A percentile compares a stretch with the other conserved stretches of the same genome.
Conservation (phyloP, 495 filamentous ascomycete species). For the Cercophora sp. region DNA sequence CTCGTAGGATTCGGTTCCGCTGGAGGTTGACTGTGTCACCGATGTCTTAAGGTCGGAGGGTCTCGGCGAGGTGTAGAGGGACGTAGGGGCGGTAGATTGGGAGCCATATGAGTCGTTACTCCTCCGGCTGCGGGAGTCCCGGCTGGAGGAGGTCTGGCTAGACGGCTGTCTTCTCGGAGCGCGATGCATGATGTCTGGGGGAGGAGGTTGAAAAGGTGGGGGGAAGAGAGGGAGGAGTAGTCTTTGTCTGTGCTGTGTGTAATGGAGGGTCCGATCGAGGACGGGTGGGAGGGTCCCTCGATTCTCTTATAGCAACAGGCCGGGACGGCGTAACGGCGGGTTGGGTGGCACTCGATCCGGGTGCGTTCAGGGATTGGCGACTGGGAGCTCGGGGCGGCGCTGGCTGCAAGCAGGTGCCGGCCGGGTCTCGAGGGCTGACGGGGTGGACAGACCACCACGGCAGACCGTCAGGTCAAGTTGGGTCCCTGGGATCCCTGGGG, state of each 20-base stretch:
- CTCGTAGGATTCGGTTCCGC: conserved; percentile 8
- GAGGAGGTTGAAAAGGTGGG: not conserved
- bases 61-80: conserved; percentile 53
- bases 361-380: conserved; percentile 18
- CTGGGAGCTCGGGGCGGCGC: conserved; percentile 11
- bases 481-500: too few relatives aligned
- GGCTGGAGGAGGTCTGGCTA: conserved; percentile 47
- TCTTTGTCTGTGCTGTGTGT: conserved; percentile 4
- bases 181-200: conserved; percentile 22
- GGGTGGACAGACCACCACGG: not conserved
- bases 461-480: conserved; percentile 19
- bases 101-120: conserved; percentile 63
- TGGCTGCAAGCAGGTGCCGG: conserved; percentile 5
- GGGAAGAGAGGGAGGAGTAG: conserved; percentile 5
- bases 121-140: conserved; percentile 50
- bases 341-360: conserved; percentile 17
- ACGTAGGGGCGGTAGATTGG: conserved; percentile 65
- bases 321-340: conserved; percentile 11
- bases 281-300: conserved; percentile 10
- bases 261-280: conserved; percentile 15
- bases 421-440: conserved; percentile 2
- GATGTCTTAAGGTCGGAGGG: conserved; percentile 42
- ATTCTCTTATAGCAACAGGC: conserved; percentile 25
- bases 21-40: conserved; percentile 30
- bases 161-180: conserved; percentile 30